A percentile compares a stretch with the other conserved stretches of the same genome.
Evolutionary conservation across 495 filamentous ascomycete species (phyloP).

Genomic region (Xylaria telfairii): DNA sequence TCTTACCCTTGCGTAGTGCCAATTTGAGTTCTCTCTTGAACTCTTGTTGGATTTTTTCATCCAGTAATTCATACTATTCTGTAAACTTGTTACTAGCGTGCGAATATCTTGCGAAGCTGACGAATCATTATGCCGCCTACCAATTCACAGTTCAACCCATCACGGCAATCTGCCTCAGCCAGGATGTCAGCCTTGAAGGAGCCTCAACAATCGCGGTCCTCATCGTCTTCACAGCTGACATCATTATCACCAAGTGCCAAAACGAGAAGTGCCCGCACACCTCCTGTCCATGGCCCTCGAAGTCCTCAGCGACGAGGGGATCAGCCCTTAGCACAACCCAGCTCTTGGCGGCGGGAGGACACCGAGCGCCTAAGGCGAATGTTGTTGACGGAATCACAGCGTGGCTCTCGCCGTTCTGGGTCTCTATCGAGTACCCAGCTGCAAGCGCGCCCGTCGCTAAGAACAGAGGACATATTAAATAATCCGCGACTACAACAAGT

Average conservation of each 20-base stretch:
- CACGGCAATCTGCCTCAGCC: background rate
- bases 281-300: background rate
- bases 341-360: background rate
- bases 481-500: conserved; percentile 32
- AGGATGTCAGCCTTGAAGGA: background rate
- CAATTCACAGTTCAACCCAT: background rate
- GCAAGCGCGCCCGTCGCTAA: background rate
- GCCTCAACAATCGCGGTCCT: background rate
- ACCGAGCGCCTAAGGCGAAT: background rate
- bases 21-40: background rate
- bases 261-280: background rate
- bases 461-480: conserved; percentile 22
- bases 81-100: background rate
- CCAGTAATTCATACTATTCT: background rate
- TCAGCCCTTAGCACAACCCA: background rate
- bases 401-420: background rate
- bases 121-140: conserved; percentile 3
- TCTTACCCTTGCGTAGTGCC: background rate
- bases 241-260: background rate
- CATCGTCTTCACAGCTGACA: background rate
- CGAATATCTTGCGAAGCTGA: background rate
- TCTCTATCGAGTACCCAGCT: background rate
- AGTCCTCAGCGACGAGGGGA: background rate
- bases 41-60: background rate
- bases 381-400: background rate